A percentile compares a stretch with the other conserved stretches of the same genome.
Conservation (phyloP, 2,329 filamentous ascomycete species). For the Hypoxylon sp. region DNA sequence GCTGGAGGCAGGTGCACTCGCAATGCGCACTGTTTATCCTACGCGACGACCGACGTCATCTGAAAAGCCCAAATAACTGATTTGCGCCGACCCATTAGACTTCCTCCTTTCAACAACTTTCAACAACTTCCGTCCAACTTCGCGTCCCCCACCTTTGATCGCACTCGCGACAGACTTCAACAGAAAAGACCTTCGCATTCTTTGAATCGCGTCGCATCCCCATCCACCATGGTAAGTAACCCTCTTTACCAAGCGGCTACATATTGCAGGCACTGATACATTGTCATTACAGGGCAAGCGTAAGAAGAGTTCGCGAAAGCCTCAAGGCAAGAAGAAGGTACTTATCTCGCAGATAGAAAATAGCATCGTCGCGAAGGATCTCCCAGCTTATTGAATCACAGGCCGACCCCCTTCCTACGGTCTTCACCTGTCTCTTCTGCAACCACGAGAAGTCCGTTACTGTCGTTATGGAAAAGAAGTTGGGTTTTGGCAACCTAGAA, state of each 20-base stretch:
- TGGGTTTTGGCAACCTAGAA: conserved; percentile 83
- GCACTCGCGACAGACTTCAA: neutral
- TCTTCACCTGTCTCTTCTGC: conserved; percentile 98
- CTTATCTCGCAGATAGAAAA: conserved; percentile 28
- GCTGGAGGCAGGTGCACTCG: conserved; percentile 7
- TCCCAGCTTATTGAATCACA: conserved; percentile 51
- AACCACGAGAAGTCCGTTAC: conserved; percentile 95
- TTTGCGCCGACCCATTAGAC: conserved; percentile 5
- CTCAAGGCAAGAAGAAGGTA: conserved; percentile 86
- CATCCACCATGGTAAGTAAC: conserved; percentile 44
- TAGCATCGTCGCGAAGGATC: conserved; percentile 9
- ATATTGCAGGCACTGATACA: neutral
- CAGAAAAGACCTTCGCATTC: neutral
- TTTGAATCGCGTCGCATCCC: neutral
- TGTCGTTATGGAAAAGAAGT: conserved; percentile 94
- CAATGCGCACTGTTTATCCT: conserved; percentile 13
- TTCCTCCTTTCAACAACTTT: neutral
- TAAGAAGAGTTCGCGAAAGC: conserved; percentile 90
- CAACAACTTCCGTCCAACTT: neutral
- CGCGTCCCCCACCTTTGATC: neutral
- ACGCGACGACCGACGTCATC: conserved; percentile 31
- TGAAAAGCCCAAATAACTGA: conserved; percentile 21
- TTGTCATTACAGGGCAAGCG: conserved; percentile 77
- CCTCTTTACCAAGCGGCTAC: neutral
- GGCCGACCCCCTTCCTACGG: conserved; percentile 80